phyloP scores from a whole-genome alignment of 116 monocot species.

The Papilionanthe hybrid region DNA sequence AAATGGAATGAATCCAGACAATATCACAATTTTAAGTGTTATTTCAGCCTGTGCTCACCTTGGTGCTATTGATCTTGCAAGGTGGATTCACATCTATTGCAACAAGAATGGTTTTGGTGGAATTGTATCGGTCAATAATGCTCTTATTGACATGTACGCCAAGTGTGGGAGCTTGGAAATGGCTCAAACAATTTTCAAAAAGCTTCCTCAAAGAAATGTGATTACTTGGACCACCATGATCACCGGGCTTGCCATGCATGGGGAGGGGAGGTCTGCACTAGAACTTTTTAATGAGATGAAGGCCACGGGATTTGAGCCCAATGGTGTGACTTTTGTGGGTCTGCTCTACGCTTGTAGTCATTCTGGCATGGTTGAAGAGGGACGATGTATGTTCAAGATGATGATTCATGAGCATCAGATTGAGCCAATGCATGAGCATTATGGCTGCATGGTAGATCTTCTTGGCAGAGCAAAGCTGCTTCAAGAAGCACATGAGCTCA shows the following conservation, averaged over 20 bases:
- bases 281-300: slow-evolving; percentile 54
- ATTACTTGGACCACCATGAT: slow-evolving; percentile 23
- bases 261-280: slow-evolving; percentile 38
- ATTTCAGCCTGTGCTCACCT: slow-evolving; percentile 52
- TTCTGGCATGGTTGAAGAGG: slow-evolving; percentile 54
- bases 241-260: slow-evolving; percentile 17
- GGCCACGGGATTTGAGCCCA: slow-evolving; percentile 33
- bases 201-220: slow-evolving; percentile 20
- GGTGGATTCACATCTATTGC: slow-evolving; percentile 36
- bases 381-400: slow-evolving; percentile 31
- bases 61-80: slow-evolving; percentile 51
- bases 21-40: slow-evolving; percentile 48
- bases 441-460: slow-evolving; percentile 75
- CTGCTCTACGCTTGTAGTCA: slow-evolving; percentile 75
- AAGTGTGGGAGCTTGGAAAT: slow-evolving; percentile 60
- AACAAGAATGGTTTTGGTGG: slow-evolving; percentile 22
- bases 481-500: slow-evolving; percentile 46
- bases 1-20: slow-evolving; percentile 35
- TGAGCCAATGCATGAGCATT: slow-evolving; percentile 51
- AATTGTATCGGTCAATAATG: slow-evolving; percentile 39
- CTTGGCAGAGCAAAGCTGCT: slow-evolving; percentile 47
- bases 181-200: slow-evolving; percentile 39
- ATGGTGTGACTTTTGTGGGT: slow-evolving; percentile 56
- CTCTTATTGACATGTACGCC: slow-evolving; percentile 66
- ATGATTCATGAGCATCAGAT: slow-evolving; percentile 43